Conservation (phyloP, 2,329 filamentous ascomycete species). For the Verticillium alfalfae region DNA sequence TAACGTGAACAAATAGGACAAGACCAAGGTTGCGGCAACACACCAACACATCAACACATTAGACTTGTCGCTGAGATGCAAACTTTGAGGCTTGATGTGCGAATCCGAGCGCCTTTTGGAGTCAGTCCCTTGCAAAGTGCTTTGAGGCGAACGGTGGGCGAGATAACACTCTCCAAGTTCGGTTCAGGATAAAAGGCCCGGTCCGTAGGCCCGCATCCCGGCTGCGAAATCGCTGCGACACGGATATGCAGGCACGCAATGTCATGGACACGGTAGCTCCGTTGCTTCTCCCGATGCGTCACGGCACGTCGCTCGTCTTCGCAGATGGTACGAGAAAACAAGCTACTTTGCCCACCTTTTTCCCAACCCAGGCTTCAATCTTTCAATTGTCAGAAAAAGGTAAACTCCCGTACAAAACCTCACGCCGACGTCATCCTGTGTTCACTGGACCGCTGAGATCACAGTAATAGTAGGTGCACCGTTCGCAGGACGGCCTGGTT, state of each 20-base stretch:
- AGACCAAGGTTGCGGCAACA: no score
- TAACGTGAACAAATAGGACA: no score
- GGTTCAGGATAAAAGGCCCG: neutral
- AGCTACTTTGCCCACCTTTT: no score
- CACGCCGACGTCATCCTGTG: neutral
- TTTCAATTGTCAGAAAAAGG: no score
- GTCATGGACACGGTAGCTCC: neutral
- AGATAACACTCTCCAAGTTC: neutral
- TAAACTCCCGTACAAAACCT: no score
- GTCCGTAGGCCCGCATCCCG: conserved; percentile 1
- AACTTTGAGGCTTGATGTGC: no score
- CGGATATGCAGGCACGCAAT: neutral
- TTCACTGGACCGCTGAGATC: neutral
- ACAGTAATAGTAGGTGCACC: neutral
- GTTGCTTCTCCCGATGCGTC: neutral
- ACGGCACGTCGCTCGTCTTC: neutral
- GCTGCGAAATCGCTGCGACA: neutral
- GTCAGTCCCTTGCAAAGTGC: neutral
- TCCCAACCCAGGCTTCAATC: no score
- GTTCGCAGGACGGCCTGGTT: neutral
- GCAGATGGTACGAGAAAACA: neutral
- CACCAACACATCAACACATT: no score
- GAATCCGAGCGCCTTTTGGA: no score
- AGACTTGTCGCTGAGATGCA: no score
- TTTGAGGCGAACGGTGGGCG: neutral